Percentiles rank a stretch among this genome's conserved stretches.
Conservation (phyloP, 2,329 filamentous ascomycete genomes). For the Cercospora berteroae region DNA sequence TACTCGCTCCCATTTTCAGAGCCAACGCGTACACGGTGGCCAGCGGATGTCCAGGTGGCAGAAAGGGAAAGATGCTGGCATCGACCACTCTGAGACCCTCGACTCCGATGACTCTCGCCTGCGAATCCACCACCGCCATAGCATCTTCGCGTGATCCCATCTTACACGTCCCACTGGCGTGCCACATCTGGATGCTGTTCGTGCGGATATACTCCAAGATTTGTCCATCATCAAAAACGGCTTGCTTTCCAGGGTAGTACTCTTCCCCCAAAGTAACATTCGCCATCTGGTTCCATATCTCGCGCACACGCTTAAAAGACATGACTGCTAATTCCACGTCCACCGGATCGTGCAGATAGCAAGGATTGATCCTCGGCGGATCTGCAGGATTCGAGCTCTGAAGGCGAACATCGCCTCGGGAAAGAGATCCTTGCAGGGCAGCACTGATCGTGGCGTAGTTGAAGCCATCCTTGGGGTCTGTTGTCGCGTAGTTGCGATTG, state of each 20-base stretch:
- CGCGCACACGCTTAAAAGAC: neutral
- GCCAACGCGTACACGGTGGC: neutral
- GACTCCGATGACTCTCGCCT: neutral
- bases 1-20: neutral
- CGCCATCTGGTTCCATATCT: neutral
- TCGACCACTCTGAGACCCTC: neutral
- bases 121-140: neutral
- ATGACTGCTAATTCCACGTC: neutral
- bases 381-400: neutral
- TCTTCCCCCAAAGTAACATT: neutral
- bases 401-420: neutral
- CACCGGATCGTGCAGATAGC: neutral
- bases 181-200: neutral
- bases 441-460: neutral
- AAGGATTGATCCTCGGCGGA: neutral
- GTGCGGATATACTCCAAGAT: neutral
- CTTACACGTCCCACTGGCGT: neutral
- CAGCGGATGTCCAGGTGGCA: neutral
- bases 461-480: neutral
- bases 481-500: neutral
- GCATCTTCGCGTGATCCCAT: neutral
- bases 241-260: neutral
- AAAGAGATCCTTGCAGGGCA: neutral
- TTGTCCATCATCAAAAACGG: neutral
- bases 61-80: neutral